Evolutionary conservation across 1,284 basidiomycete species (phyloP).

Genomic region (Microbotryomycetes sp.): DNA sequence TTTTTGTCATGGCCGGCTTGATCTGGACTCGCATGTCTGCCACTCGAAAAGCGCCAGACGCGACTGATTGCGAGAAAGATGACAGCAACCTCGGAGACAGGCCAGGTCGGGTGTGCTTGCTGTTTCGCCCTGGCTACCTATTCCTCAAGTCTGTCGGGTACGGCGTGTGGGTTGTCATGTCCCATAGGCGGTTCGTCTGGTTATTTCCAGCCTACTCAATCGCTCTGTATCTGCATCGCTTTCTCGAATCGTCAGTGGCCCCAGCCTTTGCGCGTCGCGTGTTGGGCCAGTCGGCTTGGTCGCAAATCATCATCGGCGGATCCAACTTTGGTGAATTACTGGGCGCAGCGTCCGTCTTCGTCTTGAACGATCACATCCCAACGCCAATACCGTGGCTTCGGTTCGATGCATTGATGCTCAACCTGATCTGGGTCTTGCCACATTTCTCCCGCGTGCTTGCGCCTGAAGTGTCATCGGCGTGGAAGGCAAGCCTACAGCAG

Average conservation of each 20-base stretch:
- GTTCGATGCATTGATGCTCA: conserved; percentile 39
- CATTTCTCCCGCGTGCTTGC: conserved; percentile 32
- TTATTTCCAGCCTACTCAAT: conserved; percentile 36
- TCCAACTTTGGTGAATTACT: conserved; percentile 39
- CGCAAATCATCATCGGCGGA: conserved; percentile 39
- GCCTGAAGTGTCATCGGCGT: conserved; percentile 30
- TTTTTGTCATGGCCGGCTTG: conserved; percentile 26
- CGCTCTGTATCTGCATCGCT: conserved; percentile 40
- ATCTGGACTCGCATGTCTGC: conserved; percentile 33
- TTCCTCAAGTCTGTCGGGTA: conserved; percentile 39
- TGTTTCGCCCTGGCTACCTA: conserved; percentile 30
- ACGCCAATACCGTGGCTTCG: conserved; percentile 41
- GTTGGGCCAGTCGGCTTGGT: conserved; percentile 39
- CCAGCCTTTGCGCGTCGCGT: conserved; percentile 40
- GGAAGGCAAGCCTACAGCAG: no score
- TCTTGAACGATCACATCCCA: conserved; percentile 37
- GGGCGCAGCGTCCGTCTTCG: conserved; percentile 39
- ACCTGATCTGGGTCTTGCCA: conserved; percentile 42
- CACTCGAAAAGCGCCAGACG: conserved; percentile 5
- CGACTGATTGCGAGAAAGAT: conserved; percentile 11
- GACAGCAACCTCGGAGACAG: conserved; percentile 5
- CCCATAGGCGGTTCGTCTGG: conserved; percentile 40
- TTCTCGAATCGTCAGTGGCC: conserved; percentile 41
- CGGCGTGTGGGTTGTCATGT: conserved; percentile 38
- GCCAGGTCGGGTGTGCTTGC: conserved; percentile 26